Percentiles rank a stretch among this genome's conserved stretches.
Evolutionary conservation across 2,329 filamentous ascomycete genomes (phyloP).

Genomic region (Calonectria henricotiae): DNA sequence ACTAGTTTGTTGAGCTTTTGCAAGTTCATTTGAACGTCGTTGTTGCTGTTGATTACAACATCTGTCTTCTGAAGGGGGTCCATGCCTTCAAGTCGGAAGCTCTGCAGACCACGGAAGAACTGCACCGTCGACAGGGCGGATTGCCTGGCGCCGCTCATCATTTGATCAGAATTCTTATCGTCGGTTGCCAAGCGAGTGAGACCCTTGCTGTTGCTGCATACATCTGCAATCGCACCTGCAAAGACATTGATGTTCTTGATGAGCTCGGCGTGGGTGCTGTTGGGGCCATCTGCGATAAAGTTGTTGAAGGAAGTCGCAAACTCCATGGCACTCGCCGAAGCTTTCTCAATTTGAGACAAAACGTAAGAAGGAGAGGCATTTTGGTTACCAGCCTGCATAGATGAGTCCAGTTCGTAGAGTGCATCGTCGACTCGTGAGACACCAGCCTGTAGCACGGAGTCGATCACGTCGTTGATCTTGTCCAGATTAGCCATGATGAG

Average conservation of each 20-base stretch:
- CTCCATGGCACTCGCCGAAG: conserved; percentile 93
- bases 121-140: conserved; percentile 90
- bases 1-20: conserved; percentile 95
- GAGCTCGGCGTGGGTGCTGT: conserved; percentile 89
- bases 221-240: conserved; percentile 91
- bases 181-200: conserved; percentile 93
- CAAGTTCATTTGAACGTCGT: conserved; percentile 94
- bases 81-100: conserved; percentile 92
- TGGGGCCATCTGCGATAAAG: conserved; percentile 96
- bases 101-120: conserved; percentile 95
- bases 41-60: conserved; percentile 97
- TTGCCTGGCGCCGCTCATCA: conserved; percentile 86
- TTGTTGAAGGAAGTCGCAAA: conserved; percentile 99
- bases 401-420: conserved; percentile 96
- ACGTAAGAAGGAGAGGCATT: conserved; percentile 96
- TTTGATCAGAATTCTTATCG: conserved; percentile 92
- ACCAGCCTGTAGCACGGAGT: conserved; percentile 94
- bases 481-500: conserved; percentile 88
- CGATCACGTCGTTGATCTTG: conserved; percentile 98
- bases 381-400: conserved; percentile 98
- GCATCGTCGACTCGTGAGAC: conserved; percentile 96
- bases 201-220: conserved; percentile 97
- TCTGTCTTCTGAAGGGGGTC: conserved; percentile 95
- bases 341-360: conserved; percentile 97
- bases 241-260: conserved; percentile 95